Percentiles rank a stretch among this genome's conserved stretches.
Evolutionary conservation across 805 yeast genomes (phyloP).

Genomic region (Groenewaldozyma tartarivorans): DNA sequence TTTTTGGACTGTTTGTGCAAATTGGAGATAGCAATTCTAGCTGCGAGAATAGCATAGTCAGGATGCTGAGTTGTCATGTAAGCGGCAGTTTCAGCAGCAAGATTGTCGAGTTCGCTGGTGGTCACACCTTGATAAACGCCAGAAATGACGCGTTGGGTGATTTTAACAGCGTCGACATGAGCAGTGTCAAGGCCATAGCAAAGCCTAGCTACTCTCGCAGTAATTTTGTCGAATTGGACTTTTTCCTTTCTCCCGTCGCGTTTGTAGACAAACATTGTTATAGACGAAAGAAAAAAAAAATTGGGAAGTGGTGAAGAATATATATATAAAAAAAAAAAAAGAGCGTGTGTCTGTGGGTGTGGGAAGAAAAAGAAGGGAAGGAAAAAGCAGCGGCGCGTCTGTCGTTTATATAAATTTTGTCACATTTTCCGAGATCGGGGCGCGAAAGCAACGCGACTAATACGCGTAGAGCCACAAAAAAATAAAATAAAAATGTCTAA

Average conservation of each 20-base stretch:
- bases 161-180: slow-evolving; percentile 91
- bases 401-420: no score
- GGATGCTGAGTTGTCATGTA: slow-evolving; percentile 94
- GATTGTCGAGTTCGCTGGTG: slow-evolving; percentile 58
- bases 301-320: not conserved
- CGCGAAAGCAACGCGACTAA: no score
- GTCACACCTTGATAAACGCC: slow-evolving; percentile 94
- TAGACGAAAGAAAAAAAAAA: slow-evolving; percentile 1
- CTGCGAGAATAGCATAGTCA: slow-evolving; percentile 76
- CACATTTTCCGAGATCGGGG: no score
- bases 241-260: slow-evolving; percentile 88
- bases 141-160: slow-evolving; percentile 82
- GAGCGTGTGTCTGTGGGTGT: not conserved
- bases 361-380: not conserved
- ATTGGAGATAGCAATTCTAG: slow-evolving; percentile 81
- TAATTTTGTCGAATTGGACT: slow-evolving; percentile 91
- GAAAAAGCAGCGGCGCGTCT: no score
- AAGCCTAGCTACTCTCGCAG: slow-evolving; percentile 86
- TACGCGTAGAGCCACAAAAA: no score
- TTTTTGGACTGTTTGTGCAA: slow-evolving; percentile 81
- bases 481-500: no score
- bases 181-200: slow-evolving; percentile 88
- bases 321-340: not conserved
- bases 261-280: slow-evolving; percentile 54
- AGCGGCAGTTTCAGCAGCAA: slow-evolving; percentile 90